A percentile compares a stretch with the other conserved stretches of the same genome.
Evolutionary conservation across 78 protist genomes (phyloP).

Genomic region (Bigelowiella natans): DNA sequence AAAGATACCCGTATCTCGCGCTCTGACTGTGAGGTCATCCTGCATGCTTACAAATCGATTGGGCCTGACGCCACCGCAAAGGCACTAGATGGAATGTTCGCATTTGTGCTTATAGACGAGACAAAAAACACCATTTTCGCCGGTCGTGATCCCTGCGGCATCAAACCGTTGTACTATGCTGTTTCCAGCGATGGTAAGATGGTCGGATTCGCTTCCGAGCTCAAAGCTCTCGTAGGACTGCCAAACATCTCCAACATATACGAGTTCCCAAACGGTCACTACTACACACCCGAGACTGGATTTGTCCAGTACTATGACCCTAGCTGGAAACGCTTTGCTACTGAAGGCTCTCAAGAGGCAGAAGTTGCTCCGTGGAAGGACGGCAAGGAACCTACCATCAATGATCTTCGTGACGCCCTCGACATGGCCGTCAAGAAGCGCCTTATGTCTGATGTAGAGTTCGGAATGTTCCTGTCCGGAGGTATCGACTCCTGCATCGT

Average conservation of each 20-base stretch:
- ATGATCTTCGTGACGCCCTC: too few relatives aligned
- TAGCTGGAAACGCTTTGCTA: background rate
- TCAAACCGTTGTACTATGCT: slow-evolving; percentile 20
- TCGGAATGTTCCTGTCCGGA: slow-evolving; percentile 25
- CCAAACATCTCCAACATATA: background rate
- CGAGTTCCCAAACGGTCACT: slow-evolving; percentile 18
- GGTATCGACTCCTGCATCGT: background rate
- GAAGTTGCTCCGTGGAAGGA: background rate
- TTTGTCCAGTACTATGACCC: slow-evolving; percentile 9
- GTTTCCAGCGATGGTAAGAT: background rate
- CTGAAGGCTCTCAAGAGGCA: background rate
- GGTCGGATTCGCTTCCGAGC: slow-evolving; percentile 21
- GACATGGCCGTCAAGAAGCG: slow-evolving; percentile 1
- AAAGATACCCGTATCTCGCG: background rate
- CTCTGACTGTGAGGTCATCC: background rate
- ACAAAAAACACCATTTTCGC: background rate
- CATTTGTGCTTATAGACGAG: background rate
- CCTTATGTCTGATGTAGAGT: slow-evolving; percentile 27
- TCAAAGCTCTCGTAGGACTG: background rate
- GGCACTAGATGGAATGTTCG: slow-evolving; percentile 28
- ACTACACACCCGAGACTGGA: background rate
- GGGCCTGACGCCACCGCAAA: background rate
- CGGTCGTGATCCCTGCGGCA: slow-evolving; percentile 29
- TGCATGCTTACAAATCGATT: background rate
- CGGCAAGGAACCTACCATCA: background rate